Evolutionary conservation across 2,329 filamentous ascomycete genomes (phyloP).

Genomic region (Triangularia verruculosa): DNA sequence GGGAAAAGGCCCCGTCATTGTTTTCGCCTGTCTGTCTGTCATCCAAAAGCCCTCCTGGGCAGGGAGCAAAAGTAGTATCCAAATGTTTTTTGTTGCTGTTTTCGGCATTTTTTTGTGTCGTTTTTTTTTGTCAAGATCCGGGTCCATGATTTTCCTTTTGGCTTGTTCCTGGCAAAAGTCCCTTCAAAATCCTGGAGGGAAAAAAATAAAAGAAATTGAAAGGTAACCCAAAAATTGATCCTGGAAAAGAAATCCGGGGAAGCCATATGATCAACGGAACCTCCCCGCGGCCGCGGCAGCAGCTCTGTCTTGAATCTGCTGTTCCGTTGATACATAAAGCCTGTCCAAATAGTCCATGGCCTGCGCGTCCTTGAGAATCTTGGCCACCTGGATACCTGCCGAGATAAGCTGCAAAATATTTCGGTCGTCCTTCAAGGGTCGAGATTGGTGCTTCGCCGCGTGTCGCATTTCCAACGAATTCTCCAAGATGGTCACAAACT

Average conservation of each 20-base stretch:
- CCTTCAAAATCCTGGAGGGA: background rate
- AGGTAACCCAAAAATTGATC: background rate
- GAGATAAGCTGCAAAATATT: constrained; percentile 86
- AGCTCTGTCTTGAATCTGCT: constrained; percentile 67
- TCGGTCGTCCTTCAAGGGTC: constrained; percentile 81
- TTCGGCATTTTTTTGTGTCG: background rate
- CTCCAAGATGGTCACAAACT: constrained; percentile 82
- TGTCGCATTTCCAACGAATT: constrained; percentile 88
- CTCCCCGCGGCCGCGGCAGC: constrained; percentile 32
- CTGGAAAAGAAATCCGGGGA: background rate
- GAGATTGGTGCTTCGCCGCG: constrained; percentile 77
- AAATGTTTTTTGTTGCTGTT: background rate
- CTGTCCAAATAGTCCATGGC: constrained; percentile 81
- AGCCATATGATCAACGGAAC: constrained; percentile 21
- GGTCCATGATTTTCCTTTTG: background rate
- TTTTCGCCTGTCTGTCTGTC: constrained; percentile 8
- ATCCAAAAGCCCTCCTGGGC: constrained; percentile 8
- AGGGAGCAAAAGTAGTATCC: constrained; percentile 4
- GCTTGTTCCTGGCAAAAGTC: background rate
- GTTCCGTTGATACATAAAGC: constrained; percentile 79
- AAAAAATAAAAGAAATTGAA: background rate
- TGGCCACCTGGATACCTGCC: constrained; percentile 81
- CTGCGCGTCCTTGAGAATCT: constrained; percentile 78
- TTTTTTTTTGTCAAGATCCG: background rate
- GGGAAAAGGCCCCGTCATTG: background rate